phyloP scores from a whole-genome alignment of 305 asterid species.

The Ruellia speciosa region DNA sequence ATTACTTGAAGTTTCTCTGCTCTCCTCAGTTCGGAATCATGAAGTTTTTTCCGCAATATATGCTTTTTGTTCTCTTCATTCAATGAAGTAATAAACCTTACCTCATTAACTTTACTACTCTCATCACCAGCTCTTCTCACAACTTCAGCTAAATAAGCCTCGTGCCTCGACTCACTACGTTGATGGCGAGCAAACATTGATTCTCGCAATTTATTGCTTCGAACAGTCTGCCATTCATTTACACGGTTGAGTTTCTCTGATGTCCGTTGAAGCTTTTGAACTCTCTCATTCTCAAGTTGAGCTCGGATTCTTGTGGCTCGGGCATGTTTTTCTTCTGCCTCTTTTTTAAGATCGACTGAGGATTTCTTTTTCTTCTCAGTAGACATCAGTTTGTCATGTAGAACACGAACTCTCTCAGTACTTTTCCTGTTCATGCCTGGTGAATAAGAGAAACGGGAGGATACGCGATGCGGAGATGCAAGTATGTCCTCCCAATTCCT shows the following conservation, averaged over 20 bases:
- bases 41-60: conserved; percentile 78
- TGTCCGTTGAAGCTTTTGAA: conserved; percentile 89
- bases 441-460: conserved; percentile 89
- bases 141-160: conserved; percentile 89
- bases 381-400: conserved; percentile 97
- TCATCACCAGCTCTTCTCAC: conserved; percentile 98
- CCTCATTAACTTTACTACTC: conserved; percentile 97
- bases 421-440: conserved; percentile 85
- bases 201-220: conserved; percentile 82
- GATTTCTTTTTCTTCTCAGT: conserved; percentile 96
- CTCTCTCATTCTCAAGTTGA: conserved; percentile 91
- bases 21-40: conserved; percentile 88
- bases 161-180: conserved; percentile 87
- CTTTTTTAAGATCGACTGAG: conserved; percentile 77
- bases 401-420: conserved; percentile 71
- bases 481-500: conserved; percentile 97
- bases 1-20: conserved; percentile 90
- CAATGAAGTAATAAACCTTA: conserved; percentile 89
- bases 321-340: conserved; percentile 97
- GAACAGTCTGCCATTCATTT: conserved; percentile 88
- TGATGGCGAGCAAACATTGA: conserved; percentile 93
- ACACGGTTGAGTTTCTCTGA: conserved; percentile 91
- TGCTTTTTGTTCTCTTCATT: conserved; percentile 96
- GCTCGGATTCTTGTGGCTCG: conserved; percentile 92
- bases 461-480: conserved; percentile 66